These are phyloP conservation scores for Malus hybrid DNA, from an alignment of 331 rosid species.

Conservation along the genomic window DNA sequence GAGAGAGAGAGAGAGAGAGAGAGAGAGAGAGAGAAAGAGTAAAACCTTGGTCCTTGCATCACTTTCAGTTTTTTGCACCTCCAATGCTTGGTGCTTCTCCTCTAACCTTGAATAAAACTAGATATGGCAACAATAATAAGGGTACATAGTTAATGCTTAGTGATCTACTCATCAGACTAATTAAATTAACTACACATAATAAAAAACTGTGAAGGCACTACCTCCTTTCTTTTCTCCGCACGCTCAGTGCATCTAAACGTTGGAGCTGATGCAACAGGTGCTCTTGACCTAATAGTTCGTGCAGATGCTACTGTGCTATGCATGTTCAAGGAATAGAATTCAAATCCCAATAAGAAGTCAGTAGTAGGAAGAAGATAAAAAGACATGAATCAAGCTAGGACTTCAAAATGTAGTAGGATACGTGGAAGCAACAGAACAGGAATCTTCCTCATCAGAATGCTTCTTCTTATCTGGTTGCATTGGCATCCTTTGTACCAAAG, in stretches of 20 bases:
- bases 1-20: background rate
- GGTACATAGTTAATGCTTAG: background rate
- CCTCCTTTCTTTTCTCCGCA: slow-evolving; percentile 93
- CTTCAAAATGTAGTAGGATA: slow-evolving; percentile 45
- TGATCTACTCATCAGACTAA: background rate
- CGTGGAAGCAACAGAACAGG: slow-evolving; percentile 78
- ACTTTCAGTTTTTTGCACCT: slow-evolving; percentile 81
- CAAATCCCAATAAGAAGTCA: slow-evolving; percentile 12
- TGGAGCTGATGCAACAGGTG: slow-evolving; percentile 71
- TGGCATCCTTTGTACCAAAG: slow-evolving; percentile 50
- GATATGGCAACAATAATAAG: slow-evolving; percentile 7
- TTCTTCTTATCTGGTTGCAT: slow-evolving; percentile 76
- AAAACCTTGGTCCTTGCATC: slow-evolving; percentile 91
- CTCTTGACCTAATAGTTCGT: slow-evolving; percentile 40
- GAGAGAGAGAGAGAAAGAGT: background rate
- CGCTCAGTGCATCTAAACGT: slow-evolving; percentile 64
- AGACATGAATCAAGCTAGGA: background rate
- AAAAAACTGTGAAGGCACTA: slow-evolving; percentile 18
- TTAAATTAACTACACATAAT: slow-evolving; percentile 9
- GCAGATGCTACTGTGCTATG: slow-evolving; percentile 48
- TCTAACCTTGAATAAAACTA: slow-evolving; percentile 83
- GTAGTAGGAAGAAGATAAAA: slow-evolving; percentile 5
- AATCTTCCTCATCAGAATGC: slow-evolving; percentile 87
- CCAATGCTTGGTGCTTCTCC: slow-evolving; percentile 82
- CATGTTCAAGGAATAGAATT: slow-evolving; percentile 35